Base-by-base conservation (phyloP, 2,329 filamentous ascomycete genomes). In the Penicillium sp. region DNA sequence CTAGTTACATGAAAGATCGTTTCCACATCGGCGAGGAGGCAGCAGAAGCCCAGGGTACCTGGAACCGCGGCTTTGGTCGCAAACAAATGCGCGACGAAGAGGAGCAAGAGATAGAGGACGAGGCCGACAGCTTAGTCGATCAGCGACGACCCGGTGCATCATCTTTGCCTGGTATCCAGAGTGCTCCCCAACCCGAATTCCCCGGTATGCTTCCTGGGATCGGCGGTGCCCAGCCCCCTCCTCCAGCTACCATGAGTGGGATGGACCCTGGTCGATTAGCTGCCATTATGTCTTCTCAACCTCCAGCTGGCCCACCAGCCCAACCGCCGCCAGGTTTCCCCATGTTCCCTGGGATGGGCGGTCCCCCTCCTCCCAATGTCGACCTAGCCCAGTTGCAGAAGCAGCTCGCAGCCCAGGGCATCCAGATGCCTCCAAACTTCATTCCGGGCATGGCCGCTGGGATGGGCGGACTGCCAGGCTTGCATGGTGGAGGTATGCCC, bases 21-120 rank as follows among this genome's bases (percentile, higher is more conserved):
- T 95, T 93, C 63, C 92, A 98, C 60, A 92, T 96, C 47, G 92
- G 92, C 32, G 89, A 95, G 65, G 81, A 85, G 6, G 89, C 88
- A 0, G 90, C 90, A 16, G 89, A 95, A 67, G 88, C 87, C 0
- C 85, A 92, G 61, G 92, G 92, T n/a, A 95, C 89, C 1, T 95
- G 85, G 79, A 88, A 89, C 59, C 79, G 85, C 18, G 81, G 85
- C 26, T 82, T 84, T 41, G 80, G 84, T 39, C 79, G 84, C 20
- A 79, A 82, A 32, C 83, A 92, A 63, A 77, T 84, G 52, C 84
- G 88, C 49, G 89, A 95, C 54, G 88, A 95, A 54, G 92, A 96
- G 62, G 88, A 95, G 58, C 85, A 90, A 58, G 89, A 96, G 63
- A 73, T 84, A 42, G 86, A 95, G 61, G 92, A 96, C 59, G 92